Evolutionary conservation across 495 filamentous ascomycete species (phyloP).

Genomic region (Xylaria bambusicola): DNA sequence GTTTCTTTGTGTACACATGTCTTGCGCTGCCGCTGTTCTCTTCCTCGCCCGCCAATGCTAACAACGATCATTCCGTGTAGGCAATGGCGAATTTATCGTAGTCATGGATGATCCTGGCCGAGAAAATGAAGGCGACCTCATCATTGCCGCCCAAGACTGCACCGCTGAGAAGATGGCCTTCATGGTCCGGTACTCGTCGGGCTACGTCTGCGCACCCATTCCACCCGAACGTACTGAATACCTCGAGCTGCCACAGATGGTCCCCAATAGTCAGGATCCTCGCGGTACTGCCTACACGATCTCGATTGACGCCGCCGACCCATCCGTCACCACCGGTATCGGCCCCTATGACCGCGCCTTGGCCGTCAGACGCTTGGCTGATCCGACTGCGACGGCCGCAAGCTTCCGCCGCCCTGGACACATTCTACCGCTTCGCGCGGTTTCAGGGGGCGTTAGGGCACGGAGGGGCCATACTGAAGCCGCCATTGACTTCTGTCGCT

Average conservation of each 20-base stretch:
- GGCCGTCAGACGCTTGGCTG: constrained; percentile 78
- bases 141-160: constrained; percentile 85
- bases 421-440: constrained; percentile 81
- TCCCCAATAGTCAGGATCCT: constrained; percentile 75
- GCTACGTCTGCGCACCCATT: constrained; percentile 87
- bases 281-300: constrained; percentile 92
- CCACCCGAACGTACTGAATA: constrained; percentile 61
- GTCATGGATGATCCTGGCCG: constrained; percentile 87
- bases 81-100: constrained; percentile 89
- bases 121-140: constrained; percentile 97
- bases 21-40: constrained; percentile 1
- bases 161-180: constrained; percentile 93
- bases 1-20: constrained; percentile 31
- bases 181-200: constrained; percentile 86
- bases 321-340: constrained; percentile 84
- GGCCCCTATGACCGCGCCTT: constrained; percentile 83
- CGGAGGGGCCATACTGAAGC: constrained; percentile 91
- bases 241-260: constrained; percentile 88
- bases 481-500: constrained; percentile 79
- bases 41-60: not conserved
- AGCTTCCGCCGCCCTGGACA: constrained; percentile 86
- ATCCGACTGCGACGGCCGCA: constrained; percentile 54
- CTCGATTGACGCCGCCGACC: constrained; percentile 73
- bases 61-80: constrained; percentile 42
- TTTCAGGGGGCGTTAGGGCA: constrained; percentile 76